Percentiles rank a stretch among this genome's conserved stretches.
phyloP scores from a whole-genome alignment of 1,284 basidiomycete genomes.

The Puccinia polysora region DNA sequence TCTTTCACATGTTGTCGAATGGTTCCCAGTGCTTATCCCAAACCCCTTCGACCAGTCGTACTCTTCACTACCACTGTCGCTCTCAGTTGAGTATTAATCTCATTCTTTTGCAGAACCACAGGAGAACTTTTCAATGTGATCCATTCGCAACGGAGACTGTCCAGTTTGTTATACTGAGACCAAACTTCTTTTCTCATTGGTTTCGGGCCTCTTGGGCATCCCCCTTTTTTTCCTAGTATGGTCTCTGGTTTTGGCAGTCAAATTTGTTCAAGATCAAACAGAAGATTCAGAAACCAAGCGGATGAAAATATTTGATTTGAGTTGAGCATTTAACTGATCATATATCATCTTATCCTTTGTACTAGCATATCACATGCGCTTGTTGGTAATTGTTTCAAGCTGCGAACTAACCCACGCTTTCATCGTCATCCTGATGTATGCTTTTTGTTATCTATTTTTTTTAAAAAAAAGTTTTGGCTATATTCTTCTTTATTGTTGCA shows the following conservation, averaged over 20 bases:
- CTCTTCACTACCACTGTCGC: conserved; percentile 25
- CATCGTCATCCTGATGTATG: too few species aligned
- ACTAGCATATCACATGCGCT: too few species aligned
- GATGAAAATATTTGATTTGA: conserved; percentile 41
- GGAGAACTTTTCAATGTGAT: too few species aligned
- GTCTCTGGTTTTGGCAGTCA: conserved; percentile 32
- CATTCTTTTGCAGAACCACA: too few species aligned
- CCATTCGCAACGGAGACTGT: neutral
- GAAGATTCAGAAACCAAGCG: conserved; percentile 28
- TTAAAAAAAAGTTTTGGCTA: conserved; percentile 35
- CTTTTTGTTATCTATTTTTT: conserved; percentile 5
- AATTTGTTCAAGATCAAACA: conserved; percentile 34
- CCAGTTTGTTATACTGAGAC: neutral
- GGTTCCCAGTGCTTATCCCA: conserved; percentile 30
- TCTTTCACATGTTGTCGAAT: conserved; percentile 17
- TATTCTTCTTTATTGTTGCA: conserved; percentile 41
- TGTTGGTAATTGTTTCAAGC: too few species aligned
- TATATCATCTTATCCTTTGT: too few species aligned
- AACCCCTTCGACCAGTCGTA: conserved; percentile 40
- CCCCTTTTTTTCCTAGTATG: too few species aligned
- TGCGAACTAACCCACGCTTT: too few species aligned
- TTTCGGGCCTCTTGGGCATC: too few species aligned
- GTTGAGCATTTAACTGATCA: conserved; percentile 18
- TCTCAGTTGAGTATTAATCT: conserved; percentile 23
- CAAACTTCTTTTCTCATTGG: neutral